Evolutionary conservation across 2,329 filamentous ascomycete species (phyloP), one percentile per base, ranked within the genome.

Genomic region (Aureobasidium pullulans): DNA sequence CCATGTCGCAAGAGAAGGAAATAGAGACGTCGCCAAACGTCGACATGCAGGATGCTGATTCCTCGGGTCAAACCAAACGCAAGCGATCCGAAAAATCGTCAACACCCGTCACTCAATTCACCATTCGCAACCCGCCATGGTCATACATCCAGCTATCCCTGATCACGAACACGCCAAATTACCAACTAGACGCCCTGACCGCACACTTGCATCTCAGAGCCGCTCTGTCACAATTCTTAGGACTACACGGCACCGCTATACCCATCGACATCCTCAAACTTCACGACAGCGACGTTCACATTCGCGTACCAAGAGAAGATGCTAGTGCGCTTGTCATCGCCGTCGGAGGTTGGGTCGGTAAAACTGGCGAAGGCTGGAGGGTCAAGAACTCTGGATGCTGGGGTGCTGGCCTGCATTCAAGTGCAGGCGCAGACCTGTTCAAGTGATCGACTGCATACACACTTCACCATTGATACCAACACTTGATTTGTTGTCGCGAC

Each of bases 251-350:
- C 10, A 74, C 79, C 1, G 84, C 83, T 10, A 84, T 92, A 3
- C 75, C 85, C 1, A 69, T 91, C 59, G 89, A 93, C 67, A 83
- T 92, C 19, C 78, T 93, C 36, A 83, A 85, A 65, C 75, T 85
- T 0, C 73, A 82, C 3, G 77, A 74, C 1, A 66, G 68, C 6
- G 76, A 83, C 49, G 81, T 81, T 59, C 89, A 86, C 85, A 70
- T 90, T 52, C 78, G 88, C 16, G 70, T 89, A 8, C 85, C 86
- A 5, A 74, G 79, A 5, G 77, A 80, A 60, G 85, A 90, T 65
- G 72, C 85, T 7, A 76, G 74, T 1, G 77, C 79, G 0, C 81
- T 90, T 58, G 76, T 84, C 0, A 86, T 84, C 0, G 87, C 85
- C 2, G 73, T 88, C 13, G 84, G 85, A 3, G 84, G 85, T 1